Percentiles rank a stretch among this genome's conserved stretches.
Conservation (phyloP, 108 stramenopile species). For the Chaetoceros tenuissimus region DNA sequence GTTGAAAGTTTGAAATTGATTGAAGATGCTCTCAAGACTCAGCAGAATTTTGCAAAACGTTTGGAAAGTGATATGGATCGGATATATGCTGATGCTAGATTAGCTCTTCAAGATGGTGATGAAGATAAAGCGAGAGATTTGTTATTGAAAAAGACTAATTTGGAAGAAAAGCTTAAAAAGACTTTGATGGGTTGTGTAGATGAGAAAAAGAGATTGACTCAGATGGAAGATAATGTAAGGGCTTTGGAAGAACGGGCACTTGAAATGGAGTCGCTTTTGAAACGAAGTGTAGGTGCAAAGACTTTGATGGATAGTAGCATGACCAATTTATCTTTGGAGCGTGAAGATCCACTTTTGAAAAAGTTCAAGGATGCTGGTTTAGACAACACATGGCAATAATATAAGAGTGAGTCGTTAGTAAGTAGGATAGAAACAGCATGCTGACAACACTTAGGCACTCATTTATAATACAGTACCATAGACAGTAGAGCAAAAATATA, state of each 20-base stretch:
- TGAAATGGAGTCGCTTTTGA: conserved; percentile 59
- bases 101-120: conserved; percentile 38
- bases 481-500: too few species aligned
- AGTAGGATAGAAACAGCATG: too few species aligned
- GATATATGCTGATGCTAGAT: conserved; percentile 57
- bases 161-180: conserved; percentile 59
- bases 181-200: conserved; percentile 44
- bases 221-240: conserved; percentile 60
- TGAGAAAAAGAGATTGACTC: conserved; percentile 43
- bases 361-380: conserved; percentile 77
- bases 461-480: too few species aligned
- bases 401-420: too few species aligned
- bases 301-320: conserved; percentile 24
- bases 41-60: conserved; percentile 48
- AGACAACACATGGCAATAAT: conserved; percentile 23
- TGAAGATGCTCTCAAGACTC: conserved; percentile 53
- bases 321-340: conserved; percentile 31
- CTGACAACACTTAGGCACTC: too few species aligned
- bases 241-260: conserved; percentile 58
- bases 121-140: conserved; percentile 53
- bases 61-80: conserved; percentile 42
- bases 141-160: conserved; percentile 41
- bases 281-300: conserved; percentile 61
- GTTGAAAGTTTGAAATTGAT: conserved; percentile 56
- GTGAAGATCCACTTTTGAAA: conserved; percentile 64